Conservation (phyloP, 805 yeast genomes). For the Nakazawaea siamensis region DNA sequence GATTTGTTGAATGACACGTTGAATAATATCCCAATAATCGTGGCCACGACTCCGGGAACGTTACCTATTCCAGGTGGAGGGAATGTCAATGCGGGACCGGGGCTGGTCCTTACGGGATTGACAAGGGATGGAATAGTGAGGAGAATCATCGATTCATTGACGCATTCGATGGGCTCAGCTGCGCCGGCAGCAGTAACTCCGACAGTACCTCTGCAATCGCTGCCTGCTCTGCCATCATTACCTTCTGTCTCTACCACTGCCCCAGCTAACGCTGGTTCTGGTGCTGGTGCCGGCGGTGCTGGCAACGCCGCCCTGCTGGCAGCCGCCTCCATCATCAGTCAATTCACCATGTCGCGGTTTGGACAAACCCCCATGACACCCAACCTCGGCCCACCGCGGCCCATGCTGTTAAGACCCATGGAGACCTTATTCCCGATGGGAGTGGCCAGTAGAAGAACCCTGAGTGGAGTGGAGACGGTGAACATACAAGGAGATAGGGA, state of each 20-base stretch:
- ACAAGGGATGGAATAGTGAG: conserved; percentile 9
- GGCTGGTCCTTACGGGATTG: background rate
- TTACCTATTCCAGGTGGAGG: background rate
- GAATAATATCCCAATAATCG: conserved; percentile 11
- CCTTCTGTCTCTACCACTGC: too few species aligned
- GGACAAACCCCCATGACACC: too few species aligned
- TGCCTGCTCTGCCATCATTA: too few species aligned
- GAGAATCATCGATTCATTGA: conserved; percentile 8
- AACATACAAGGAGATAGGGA: background rate
- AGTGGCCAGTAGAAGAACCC: conserved; percentile 38
- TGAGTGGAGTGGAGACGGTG: conserved; percentile 33
- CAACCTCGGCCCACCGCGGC: too few species aligned
- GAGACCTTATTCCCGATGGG: conserved; percentile 38
- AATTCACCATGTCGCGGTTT: too few species aligned
- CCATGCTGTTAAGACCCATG: too few species aligned
- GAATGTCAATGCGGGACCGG: background rate
- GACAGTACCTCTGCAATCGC: too few species aligned
- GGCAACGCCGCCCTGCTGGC: too few species aligned
- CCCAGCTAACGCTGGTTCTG: background rate
- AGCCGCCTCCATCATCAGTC: too few species aligned
- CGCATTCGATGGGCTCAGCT: conserved; percentile 3
- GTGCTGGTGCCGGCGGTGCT: background rate
- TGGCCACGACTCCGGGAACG: conserved; percentile 10
- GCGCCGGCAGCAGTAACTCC: too few species aligned
- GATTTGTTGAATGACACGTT: conserved; percentile 11